Percentiles rank a stretch among this genome's conserved stretches.
phyloP scores from a whole-genome alignment of 257 asterid species.

The Solanum dulcamara region DNA sequence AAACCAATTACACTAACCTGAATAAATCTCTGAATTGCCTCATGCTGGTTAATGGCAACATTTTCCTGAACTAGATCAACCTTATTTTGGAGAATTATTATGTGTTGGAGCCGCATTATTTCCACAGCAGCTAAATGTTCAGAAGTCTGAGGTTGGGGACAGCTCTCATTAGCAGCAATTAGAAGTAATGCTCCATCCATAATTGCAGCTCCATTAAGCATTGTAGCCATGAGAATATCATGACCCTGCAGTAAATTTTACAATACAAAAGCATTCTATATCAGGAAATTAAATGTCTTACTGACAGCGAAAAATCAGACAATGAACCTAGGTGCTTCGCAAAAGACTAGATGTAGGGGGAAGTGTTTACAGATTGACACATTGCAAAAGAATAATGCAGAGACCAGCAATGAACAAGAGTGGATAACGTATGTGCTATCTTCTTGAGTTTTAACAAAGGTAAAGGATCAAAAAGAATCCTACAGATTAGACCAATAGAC shows the following conservation, averaged over 20 bases:
- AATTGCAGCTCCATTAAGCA: constrained; percentile 97
- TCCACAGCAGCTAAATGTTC: constrained; percentile 98
- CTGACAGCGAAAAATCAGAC: background rate
- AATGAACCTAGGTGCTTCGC: background rate
- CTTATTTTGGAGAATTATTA: constrained; percentile 90
- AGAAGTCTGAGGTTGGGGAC: constrained; percentile 98
- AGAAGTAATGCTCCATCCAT: constrained; percentile 96
- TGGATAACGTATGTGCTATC: background rate
- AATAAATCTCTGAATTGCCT: constrained; percentile 88
- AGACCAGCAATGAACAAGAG: background rate
- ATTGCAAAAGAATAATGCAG: background rate
- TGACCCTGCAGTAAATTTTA: constrained; percentile 46
- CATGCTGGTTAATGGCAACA: constrained; percentile 94
- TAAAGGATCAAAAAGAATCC: background rate
- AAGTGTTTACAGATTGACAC: background rate
- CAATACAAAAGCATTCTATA: background rate
- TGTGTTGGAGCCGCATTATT: constrained; percentile 88
- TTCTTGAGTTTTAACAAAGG: background rate
- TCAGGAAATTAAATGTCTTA: background rate
- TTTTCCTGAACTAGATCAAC: constrained; percentile 98
- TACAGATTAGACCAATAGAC: background rate
- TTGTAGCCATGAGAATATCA: constrained; percentile 98
- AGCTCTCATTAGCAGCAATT: constrained; percentile 90
- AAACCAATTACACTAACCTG: constrained; percentile 32
- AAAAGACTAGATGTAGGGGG: background rate